Base-by-base conservation (phyloP, 1,284 basidiomycete genomes). In the Bjerkandera adusta region DNA sequence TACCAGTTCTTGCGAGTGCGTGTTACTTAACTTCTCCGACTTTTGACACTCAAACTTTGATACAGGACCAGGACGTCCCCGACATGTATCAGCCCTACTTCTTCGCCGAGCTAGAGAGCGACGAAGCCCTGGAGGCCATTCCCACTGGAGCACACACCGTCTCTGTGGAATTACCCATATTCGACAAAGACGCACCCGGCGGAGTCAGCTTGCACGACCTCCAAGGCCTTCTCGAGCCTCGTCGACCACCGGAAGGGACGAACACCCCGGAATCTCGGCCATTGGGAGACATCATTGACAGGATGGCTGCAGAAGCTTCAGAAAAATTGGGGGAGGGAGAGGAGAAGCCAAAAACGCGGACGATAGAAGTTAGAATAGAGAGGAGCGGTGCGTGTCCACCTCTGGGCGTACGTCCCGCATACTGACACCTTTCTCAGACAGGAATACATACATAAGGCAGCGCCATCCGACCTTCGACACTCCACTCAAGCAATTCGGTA, bases 1-100 rank as follows among this genome's bases (percentile, higher is more conserved):
- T 78, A 71, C 48, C 63, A 64, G 30, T 63, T 81, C 33, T 44
- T 58, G 22, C 67, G 73, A 58, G 82, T 83, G 57, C 48, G 74
- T 65, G 10, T 32, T 40, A 1, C 27, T 21, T 26, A 7, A 13
- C 13, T 26, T 12, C 5, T 15, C 15, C 20, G 11, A 30, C 15
- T 26, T 4, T 12, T 27, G 13, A 25, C n/a, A n/a, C 16, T 11
- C 16, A 25, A 22, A 41, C 33, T 33, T n/a, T n/a, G n/a, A n/a
- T n/a, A 16, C 35, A 36, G 29, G 37, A 26, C 26, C 21, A 44
- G n/a, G 38, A 25, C 26, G 26, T 36, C 24, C 15, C 10, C 24
- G 36, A 33, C 29, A 34, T 43, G 30, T 43, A 43, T n/a, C 41
- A 43, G 20, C 41, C 41, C 7, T 43, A 3, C 30, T 34, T 20